Conservation (phyloP, 257 asterid genomes). For the Dorcoceras hygrometricum region DNA sequence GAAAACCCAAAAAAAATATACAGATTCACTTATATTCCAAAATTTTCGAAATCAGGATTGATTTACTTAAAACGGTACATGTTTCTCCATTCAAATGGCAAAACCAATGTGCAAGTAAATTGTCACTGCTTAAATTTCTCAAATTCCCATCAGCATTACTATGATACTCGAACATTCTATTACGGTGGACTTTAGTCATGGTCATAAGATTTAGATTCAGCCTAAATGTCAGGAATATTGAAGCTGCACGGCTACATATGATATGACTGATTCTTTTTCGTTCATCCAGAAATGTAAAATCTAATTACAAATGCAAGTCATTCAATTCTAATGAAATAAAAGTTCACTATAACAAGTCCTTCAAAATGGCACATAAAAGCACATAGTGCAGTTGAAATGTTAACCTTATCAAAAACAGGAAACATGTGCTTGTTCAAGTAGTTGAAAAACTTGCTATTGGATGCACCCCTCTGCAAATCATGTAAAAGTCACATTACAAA, state of each 20-base stretch:
- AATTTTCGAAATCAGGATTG: background rate
- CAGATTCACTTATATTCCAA: background rate
- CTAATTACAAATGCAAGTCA: background rate
- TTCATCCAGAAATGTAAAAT: no score
- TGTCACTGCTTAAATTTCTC: background rate
- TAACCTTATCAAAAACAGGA: conserved; percentile 81
- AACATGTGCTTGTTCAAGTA: conserved; percentile 82
- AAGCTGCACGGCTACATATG: background rate
- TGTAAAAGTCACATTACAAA: conserved; percentile 27
- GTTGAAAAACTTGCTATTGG: conserved; percentile 79
- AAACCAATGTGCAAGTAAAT: background rate
- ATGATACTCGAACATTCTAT: background rate
- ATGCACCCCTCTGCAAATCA: conserved; percentile 86
- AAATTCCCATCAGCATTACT: background rate
- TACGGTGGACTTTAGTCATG: background rate
- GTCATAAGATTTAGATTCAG: background rate
- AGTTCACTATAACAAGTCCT: background rate
- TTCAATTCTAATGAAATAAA: background rate
- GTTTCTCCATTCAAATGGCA: background rate
- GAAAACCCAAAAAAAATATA: background rate
- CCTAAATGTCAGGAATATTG: background rate
- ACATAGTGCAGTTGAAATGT: background rate
- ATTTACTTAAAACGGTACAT: background rate
- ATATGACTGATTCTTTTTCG: background rate
- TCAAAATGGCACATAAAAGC: background rate